A percentile compares a stretch with the other conserved stretches of the same genome.
phyloP scores from a whole-genome alignment of 2,329 filamentous ascomycete species.

The Monosporascus sp. region DNA sequence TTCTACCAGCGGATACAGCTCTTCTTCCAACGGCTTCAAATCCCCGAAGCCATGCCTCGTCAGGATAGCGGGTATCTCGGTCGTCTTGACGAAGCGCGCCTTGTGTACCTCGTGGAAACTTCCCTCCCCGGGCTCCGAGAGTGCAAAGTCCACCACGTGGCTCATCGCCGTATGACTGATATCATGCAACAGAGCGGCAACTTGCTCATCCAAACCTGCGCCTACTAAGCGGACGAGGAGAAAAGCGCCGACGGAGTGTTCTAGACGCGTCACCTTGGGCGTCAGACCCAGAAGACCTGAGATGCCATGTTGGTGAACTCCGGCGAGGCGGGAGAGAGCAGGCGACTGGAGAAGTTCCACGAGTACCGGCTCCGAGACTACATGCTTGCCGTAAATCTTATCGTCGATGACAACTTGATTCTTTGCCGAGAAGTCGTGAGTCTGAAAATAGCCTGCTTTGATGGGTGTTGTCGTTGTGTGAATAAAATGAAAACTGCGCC shows the following conservation, averaged over 20 bases:
- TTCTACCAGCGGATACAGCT: constrained; percentile 32
- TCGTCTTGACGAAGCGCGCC: constrained; percentile 27
- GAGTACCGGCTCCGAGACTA: constrained; percentile 29
- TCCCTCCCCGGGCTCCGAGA: constrained; percentile 28
- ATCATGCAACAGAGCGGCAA: constrained; percentile 33
- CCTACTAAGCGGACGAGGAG: constrained; percentile 31
- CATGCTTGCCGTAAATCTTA: constrained; percentile 28
- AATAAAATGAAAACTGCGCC: background rate
- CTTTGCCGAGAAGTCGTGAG: constrained; percentile 9
- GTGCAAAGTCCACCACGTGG: constrained; percentile 33
- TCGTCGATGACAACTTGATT: constrained; percentile 24
- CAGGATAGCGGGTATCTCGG: constrained; percentile 28
- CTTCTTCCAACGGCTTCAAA: constrained; percentile 28
- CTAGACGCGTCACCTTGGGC: constrained; percentile 30
- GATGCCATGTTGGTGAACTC: constrained; percentile 32
- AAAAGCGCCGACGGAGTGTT: constrained; percentile 34
- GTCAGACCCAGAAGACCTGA: constrained; percentile 29
- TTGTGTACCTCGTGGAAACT: constrained; percentile 37
- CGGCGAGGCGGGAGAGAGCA: constrained; percentile 26
- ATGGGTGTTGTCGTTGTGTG: background rate
- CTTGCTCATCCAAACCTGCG: constrained; percentile 29
- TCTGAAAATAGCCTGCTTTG: constrained; percentile 15
- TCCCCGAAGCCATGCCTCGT: constrained; percentile 23
- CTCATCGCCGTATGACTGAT: constrained; percentile 34
- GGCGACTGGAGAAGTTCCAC: constrained; percentile 28